Conservation (phyloP, 140 eudicot species). For the Ambrosia hybrid region DNA sequence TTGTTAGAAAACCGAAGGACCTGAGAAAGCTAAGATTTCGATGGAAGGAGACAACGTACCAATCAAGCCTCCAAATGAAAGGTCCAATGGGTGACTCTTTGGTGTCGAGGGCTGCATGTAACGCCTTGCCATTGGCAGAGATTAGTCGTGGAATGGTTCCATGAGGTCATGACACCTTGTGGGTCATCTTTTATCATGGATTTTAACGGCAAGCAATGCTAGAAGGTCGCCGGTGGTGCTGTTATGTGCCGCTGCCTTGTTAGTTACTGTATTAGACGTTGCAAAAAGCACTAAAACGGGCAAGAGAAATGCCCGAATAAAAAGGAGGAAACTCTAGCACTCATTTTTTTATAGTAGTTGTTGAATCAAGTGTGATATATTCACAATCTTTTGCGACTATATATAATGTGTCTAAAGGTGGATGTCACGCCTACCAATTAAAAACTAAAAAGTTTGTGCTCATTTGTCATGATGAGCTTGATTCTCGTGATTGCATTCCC, state of each 20-base stretch:
- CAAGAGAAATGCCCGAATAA: conserved; percentile 7
- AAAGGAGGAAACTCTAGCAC: background rate
- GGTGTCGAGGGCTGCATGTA: conserved; percentile 26
- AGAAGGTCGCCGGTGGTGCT: background rate
- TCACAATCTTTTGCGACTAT: background rate
- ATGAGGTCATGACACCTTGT: conserved; percentile 24
- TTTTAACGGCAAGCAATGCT: conserved; percentile 28
- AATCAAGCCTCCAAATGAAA: conserved; percentile 9
- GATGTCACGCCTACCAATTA: background rate
- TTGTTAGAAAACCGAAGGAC: conserved; percentile 18
- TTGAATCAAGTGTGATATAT: background rate
- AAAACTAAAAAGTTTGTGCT: too few relatives aligned
- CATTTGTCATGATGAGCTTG: background rate
- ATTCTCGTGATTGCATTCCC: too few relatives aligned
- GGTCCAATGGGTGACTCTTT: conserved; percentile 32
- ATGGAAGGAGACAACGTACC: conserved; percentile 36
- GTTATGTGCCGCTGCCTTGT: background rate
- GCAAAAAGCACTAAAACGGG: background rate
- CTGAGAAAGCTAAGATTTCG: conserved; percentile 32
- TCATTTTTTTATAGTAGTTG: conserved; percentile 1
- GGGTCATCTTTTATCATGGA: conserved; percentile 34
- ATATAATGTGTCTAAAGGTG: too few relatives aligned
- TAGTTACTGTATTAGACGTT: background rate
- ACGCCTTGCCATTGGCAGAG: conserved; percentile 33
- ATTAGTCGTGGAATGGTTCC: conserved; percentile 10